A percentile compares a stretch with the other conserved stretches of the same genome.
These are phyloP conservation scores for Stagonosporopsis chrysanthemi DNA, from an alignment of 2,329 filamentous ascomycete genomes.

Conservation along the genomic window DNA sequence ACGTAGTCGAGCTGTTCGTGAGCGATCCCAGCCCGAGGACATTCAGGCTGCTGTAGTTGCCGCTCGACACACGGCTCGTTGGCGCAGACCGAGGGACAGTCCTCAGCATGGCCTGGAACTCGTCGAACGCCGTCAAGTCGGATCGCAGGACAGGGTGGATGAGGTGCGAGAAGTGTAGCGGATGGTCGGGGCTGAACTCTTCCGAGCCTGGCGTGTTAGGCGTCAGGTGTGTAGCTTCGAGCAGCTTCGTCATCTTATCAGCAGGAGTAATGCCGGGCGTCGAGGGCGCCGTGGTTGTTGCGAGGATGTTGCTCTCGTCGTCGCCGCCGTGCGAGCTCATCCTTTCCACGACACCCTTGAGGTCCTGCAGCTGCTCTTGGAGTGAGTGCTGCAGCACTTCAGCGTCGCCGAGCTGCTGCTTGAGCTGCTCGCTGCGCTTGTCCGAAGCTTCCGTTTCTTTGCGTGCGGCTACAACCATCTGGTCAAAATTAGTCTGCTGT, in stretches of 20 bases:
- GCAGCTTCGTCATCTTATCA: constrained; percentile 65
- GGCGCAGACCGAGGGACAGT: constrained; percentile 66
- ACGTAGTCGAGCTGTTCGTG: constrained; percentile 60
- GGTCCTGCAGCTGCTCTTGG: constrained; percentile 88
- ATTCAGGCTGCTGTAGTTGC: constrained; percentile 70
- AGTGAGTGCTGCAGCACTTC: constrained; percentile 86
- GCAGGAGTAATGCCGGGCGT: constrained; percentile 72
- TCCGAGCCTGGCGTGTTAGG: constrained; percentile 58
- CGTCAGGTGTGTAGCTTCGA: constrained; percentile 66
- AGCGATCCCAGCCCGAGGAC: constrained; percentile 63
- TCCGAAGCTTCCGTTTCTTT: constrained; percentile 81
- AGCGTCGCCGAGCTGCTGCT: constrained; percentile 83
- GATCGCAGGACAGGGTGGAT: constrained; percentile 83
- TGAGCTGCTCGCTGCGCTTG: constrained; percentile 87
- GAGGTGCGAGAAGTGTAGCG: constrained; percentile 80
- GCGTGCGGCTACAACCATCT: constrained; percentile 92
- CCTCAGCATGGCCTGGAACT: constrained; percentile 80
- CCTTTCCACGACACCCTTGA: constrained; percentile 91
- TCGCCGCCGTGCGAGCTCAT: constrained; percentile 81
- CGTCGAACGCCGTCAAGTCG: constrained; percentile 81
- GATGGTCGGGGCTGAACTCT: constrained; percentile 67
- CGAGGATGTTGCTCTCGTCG: constrained; percentile 70
- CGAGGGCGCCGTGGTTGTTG: constrained; percentile 71
- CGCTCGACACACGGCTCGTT: constrained; percentile 74
- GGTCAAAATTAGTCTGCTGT: constrained; percentile 24